Base-by-base conservation (phyloP, 1,284 basidiomycete genomes). In the Thecaphora frezii region DNA sequence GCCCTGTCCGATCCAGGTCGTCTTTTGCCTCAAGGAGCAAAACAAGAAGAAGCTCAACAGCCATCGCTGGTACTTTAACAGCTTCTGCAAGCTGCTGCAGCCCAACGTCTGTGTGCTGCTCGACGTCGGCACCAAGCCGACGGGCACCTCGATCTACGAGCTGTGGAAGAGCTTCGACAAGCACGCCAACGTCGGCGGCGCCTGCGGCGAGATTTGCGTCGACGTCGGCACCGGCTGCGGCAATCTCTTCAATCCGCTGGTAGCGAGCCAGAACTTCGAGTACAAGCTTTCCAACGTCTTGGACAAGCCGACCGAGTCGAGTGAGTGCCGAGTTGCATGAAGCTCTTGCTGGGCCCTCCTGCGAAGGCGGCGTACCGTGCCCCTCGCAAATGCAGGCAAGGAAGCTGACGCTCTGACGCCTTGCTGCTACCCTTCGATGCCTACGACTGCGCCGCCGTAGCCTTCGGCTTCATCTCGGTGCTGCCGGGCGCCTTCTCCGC, bases 141-240 rank as follows among this genome's bases (percentile, higher is more conserved):
- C 51, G 26, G 63, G 49, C 37, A 66, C 58, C 9, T 61, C 63
- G 38, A 93, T 97, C 74, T 97, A 97, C 80, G 90, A 94, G 73
- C 82, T 97, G 13, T 97, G 93, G 93, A 96, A 97, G 81, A 88
- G 90, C 7, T 97, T 97, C 66, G 93, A 97, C 77, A 89, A 93
- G 81, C 92, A 96, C 80, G 89, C 88, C 19, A 92, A 93, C 65
- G 91, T 96, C 25, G 93, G 92, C 0, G 93, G 94, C 22, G 93
- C 94, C 7, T 96, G 92, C 76, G 93, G 93, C 18, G 93, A 96
- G 57, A 94, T 96, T 53, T 90, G 93, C 30, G 91, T 91, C 8
- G 82, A 92, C 59, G 93, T 92, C 80, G 91, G 91, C 39, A 88
- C 86, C 79, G 90, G 84, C 68, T 66, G 71, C 47, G 30, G 44